phyloP scores from a whole-genome alignment of 2,329 filamentous ascomycete species.

The Pyrenophora seminiperda region DNA sequence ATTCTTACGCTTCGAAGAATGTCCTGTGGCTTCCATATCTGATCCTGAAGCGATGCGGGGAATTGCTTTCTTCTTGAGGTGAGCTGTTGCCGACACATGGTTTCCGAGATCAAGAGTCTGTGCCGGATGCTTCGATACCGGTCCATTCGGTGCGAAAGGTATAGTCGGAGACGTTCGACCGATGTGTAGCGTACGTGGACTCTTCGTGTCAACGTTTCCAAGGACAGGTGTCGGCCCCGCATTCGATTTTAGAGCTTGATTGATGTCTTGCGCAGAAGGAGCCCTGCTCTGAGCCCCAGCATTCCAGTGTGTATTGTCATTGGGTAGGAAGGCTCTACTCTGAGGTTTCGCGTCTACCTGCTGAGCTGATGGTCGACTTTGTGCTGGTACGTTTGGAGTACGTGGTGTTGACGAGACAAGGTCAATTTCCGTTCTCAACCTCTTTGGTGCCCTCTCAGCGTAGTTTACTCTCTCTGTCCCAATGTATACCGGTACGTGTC shows the following conservation, averaged over 20 bases:
- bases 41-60: too few relatives aligned
- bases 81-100: neutral
- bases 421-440: slow-evolving; percentile 23
- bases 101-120: neutral
- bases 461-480: neutral
- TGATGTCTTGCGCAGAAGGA: slow-evolving; percentile 30
- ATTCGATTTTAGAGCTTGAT: slow-evolving; percentile 24
- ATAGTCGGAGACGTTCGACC: neutral
- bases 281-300: slow-evolving; percentile 11
- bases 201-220: neutral
- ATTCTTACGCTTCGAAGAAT: neutral
- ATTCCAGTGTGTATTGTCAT: neutral
- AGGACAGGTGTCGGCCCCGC: slow-evolving; percentile 6
- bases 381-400: neutral
- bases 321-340: neutral
- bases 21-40: too few relatives aligned
- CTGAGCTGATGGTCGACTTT: too few relatives aligned
- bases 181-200: slow-evolving; percentile 20
- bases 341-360: too few relatives aligned
- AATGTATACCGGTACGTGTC: neutral
- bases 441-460: slow-evolving; percentile 24
- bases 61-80: too few relatives aligned
- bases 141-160: neutral
- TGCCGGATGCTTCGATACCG: neutral
- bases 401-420: neutral